These are phyloP conservation scores for Saturnispora halmiae DNA, from an alignment of 805 yeast species.

Conservation along the genomic window DNA sequence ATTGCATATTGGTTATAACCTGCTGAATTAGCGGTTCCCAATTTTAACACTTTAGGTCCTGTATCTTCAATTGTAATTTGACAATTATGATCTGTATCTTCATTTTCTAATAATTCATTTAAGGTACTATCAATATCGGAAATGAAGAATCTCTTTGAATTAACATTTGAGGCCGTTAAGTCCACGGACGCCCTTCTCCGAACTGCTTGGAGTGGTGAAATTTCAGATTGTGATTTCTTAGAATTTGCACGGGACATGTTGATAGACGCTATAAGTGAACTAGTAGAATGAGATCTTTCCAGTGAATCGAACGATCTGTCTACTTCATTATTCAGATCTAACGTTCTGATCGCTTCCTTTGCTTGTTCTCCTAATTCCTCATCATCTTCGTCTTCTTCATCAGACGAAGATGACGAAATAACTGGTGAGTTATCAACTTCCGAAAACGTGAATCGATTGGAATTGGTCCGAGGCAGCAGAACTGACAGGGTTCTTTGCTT, in stretches of 20 bases:
- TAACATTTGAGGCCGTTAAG: conserved; percentile 29
- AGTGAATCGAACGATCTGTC: neutral
- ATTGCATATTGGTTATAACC: conserved; percentile 68
- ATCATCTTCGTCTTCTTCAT: conserved; percentile 5
- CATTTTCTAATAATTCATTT: conserved; percentile 55
- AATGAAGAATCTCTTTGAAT: conserved; percentile 52
- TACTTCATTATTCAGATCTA: neutral
- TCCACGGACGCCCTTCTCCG: conserved; percentile 49
- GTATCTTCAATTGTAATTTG: conserved; percentile 82
- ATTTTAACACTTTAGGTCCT: conserved; percentile 71
- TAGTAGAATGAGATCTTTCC: conserved; percentile 13
- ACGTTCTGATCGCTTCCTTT: no score
- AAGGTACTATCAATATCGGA: conserved; percentile 68
- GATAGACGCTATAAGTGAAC: conserved; percentile 8
- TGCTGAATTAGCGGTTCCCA: conserved; percentile 78
- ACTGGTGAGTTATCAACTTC: conserved; percentile 11
- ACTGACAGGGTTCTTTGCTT: conserved; percentile 6
- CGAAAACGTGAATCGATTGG: conserved; percentile 5
- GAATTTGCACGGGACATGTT: conserved; percentile 7
- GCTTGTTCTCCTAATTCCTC: neutral
- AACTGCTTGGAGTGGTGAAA: conserved; percentile 13
- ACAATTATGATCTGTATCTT: conserved; percentile 76
- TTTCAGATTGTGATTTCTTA: neutral
- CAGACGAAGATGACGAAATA: conserved; percentile 13
- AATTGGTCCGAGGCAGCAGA: conserved; percentile 7